A percentile compares a stretch with the other conserved stretches of the same genome.
These are phyloP conservation scores for Pythium rhizo-oryzae DNA, from an alignment of 352 stramenopile genomes.

Conservation along the genomic window DNA sequence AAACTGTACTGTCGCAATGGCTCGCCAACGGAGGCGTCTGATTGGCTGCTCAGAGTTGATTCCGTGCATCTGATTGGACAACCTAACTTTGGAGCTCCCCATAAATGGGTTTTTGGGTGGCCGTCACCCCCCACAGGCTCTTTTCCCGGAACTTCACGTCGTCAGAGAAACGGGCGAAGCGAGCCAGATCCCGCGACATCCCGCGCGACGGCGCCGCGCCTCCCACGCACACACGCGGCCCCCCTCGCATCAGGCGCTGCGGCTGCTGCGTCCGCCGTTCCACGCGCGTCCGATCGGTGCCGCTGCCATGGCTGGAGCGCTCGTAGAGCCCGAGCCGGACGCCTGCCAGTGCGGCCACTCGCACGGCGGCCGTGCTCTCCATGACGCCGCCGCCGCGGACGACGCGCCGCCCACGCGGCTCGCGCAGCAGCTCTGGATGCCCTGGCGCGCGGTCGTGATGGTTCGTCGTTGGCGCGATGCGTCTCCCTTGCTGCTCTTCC, in stretches of 20 bases:
- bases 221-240: neutral
- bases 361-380: constrained; percentile 13
- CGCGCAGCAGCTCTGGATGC: constrained; percentile 73
- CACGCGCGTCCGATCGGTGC: neutral
- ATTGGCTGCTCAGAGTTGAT: constrained; percentile 16
- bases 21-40: constrained; percentile 13
- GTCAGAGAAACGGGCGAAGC: constrained; percentile 31
- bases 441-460: constrained; percentile 61
- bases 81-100: neutral
- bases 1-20: constrained; percentile 10
- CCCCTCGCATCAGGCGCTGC: neutral
- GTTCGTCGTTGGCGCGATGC: constrained; percentile 28
- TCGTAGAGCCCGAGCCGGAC: constrained; percentile 32
- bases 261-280: neutral
- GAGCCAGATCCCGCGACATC: neutral
- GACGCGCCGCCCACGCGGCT: constrained; percentile 27
- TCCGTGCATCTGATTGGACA: constrained; percentile 20
- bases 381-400: neutral
- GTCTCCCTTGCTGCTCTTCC: neutral
- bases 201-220: neutral
- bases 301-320: constrained; percentile 13
- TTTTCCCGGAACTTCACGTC: constrained; percentile 6
- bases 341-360: constrained; percentile 40
- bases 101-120: constrained; percentile 12
- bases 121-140: neutral